Percentiles rank a stretch among this genome's conserved stretches.
These are phyloP conservation scores for Ilyonectria sp. DNA, from an alignment of 2,329 filamentous ascomycete species.

Conservation along the genomic window DNA sequence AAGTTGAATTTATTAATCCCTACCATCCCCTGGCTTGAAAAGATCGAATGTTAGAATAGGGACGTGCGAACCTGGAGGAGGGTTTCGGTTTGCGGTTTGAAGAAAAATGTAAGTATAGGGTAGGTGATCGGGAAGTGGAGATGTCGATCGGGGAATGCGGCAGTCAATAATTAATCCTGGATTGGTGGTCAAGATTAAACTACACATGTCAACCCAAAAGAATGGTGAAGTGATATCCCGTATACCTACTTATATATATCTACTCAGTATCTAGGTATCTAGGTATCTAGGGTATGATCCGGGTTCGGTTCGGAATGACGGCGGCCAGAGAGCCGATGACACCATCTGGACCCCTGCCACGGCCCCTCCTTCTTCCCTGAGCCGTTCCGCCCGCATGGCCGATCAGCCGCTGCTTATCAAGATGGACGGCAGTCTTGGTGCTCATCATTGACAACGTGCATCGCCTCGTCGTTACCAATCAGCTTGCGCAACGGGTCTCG, in stretches of 20 bases:
- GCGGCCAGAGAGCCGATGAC: slow-evolving; percentile 33
- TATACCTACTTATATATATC: too few relatives aligned
- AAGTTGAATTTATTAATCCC: too few relatives aligned
- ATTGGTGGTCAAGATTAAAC: too few relatives aligned
- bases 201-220: background rate
- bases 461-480: background rate
- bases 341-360: slow-evolving; percentile 41
- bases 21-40: too few relatives aligned
- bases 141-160: background rate
- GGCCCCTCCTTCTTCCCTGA: background rate
- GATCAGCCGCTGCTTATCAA: slow-evolving; percentile 27
- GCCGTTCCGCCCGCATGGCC: background rate
- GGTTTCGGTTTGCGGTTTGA: too few relatives aligned
- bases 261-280: too few relatives aligned
- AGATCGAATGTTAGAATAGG: background rate
- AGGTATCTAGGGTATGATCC: background rate
- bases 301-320: slow-evolving; percentile 22
- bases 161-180: too few relatives aligned
- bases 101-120: background rate
- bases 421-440: slow-evolving; percentile 11
- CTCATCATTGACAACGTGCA: slow-evolving; percentile 2
- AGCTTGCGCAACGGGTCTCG: background rate
- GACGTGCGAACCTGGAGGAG: background rate
- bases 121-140: background rate
- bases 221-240: too few relatives aligned